Conservation (phyloP, 2,329 filamentous ascomycete species). For the Pyrenochaeta sp. region DNA sequence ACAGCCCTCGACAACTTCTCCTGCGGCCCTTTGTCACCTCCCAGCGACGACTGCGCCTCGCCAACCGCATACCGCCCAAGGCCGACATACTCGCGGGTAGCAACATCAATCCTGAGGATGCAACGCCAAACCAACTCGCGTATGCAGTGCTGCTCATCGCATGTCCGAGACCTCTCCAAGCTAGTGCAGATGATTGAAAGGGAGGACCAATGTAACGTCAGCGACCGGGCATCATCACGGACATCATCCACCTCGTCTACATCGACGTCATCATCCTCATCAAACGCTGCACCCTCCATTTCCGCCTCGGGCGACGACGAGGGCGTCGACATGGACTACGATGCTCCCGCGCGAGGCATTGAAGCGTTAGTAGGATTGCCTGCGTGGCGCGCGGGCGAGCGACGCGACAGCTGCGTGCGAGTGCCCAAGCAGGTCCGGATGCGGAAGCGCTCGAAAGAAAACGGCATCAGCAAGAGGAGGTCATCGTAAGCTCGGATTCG, state of each 20-base stretch:
- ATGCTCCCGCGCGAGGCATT: constrained; percentile 18
- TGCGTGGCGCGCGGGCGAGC: constrained; percentile 35
- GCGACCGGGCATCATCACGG: constrained; percentile 21
- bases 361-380: constrained; percentile 27
- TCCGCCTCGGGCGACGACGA: constrained; percentile 38
- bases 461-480: constrained; percentile 24
- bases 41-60: constrained; percentile 30
- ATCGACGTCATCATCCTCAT: constrained; percentile 13
- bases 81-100: constrained; percentile 41
- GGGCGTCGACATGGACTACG: constrained; percentile 42
- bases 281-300: too few relatives aligned
- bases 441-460: constrained; percentile 35
- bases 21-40: constrained; percentile 33
- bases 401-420: constrained; percentile 28
- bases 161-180: constrained; percentile 51
- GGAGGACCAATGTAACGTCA: constrained; percentile 51
- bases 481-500: constrained; percentile 20
- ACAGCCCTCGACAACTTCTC: constrained; percentile 14
- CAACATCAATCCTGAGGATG: constrained; percentile 47
- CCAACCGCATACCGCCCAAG: constrained; percentile 16
- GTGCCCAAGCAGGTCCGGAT: constrained; percentile 43
- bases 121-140: constrained; percentile 52
- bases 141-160: constrained; percentile 50
- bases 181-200: constrained; percentile 54
- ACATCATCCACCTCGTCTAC: constrained; percentile 12